Evolutionary conservation across 2,329 filamentous ascomycete species (phyloP).

Genomic region (Pestalotiopsis sp.): DNA sequence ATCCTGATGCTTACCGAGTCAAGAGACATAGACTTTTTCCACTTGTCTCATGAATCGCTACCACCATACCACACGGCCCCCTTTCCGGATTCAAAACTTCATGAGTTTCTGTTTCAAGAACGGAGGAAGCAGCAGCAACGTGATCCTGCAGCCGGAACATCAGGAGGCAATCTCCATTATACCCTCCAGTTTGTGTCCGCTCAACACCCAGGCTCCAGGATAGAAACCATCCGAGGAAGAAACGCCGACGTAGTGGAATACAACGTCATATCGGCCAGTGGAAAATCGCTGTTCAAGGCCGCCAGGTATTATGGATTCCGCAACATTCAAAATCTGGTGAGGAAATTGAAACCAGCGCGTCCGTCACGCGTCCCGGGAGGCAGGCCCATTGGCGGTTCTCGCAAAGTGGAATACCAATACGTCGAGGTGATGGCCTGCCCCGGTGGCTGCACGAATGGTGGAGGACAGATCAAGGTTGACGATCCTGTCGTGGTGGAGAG

Average conservation of each 20-base stretch:
- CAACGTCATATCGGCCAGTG: conserved; percentile 58
- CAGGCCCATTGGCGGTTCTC: conserved; percentile 58
- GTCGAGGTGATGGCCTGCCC: conserved; percentile 99
- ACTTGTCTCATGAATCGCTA: conserved; percentile 62
- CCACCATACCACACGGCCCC: conserved; percentile 44
- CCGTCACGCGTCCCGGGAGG: conserved; percentile 80
- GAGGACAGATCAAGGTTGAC: conserved; percentile 89
- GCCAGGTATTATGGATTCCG: conserved; percentile 96
- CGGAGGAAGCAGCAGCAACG: conserved; percentile 37
- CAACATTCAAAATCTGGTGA: conserved; percentile 96
- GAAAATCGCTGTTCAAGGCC: conserved; percentile 69
- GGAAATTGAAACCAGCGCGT: conserved; percentile 81
- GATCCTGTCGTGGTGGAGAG: conserved; percentile 66
- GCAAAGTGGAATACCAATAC: conserved; percentile 77
- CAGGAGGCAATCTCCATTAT: conserved; percentile 86
- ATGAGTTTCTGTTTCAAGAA: conserved; percentile 74
- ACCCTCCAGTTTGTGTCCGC: conserved; percentile 76
- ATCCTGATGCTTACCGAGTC: conserved; percentile 86
- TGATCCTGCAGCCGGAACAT: conserved; percentile 69
- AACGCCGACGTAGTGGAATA: conserved; percentile 94
- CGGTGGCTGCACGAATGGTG: conserved; percentile 97
- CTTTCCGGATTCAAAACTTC: conserved; percentile 74
- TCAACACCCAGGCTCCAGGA: conserved; percentile 69
- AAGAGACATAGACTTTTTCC: conserved; percentile 75
- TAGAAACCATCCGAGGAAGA: conserved; percentile 74